Conservation (phyloP, 2,329 filamentous ascomycete species). For the Hypoxylon sp. region DNA sequence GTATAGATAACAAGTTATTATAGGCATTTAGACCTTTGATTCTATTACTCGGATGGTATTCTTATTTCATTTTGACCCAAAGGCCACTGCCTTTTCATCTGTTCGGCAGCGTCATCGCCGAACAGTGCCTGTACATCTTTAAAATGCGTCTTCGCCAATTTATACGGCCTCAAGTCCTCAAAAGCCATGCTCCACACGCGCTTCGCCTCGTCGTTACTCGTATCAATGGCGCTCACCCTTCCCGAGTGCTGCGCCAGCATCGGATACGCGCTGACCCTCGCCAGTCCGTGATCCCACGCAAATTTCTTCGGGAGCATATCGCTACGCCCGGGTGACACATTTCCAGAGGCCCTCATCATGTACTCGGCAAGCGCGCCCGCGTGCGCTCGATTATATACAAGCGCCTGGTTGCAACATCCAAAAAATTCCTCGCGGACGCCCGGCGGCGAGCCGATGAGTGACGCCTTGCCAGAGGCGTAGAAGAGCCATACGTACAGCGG, state of each 20-base stretch:
- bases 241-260: slow-evolving; percentile 52
- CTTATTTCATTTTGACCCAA: background rate
- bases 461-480: slow-evolving; percentile 51
- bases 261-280: slow-evolving; percentile 49
- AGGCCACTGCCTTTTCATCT: slow-evolving; percentile 21
- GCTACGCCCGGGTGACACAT: slow-evolving; percentile 41
- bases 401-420: slow-evolving; percentile 51
- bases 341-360: slow-evolving; percentile 39
- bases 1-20: background rate
- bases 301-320: slow-evolving; percentile 51
- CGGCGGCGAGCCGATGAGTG: slow-evolving; percentile 43
- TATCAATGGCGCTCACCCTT: slow-evolving; percentile 48
- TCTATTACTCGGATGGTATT: background rate
- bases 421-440: slow-evolving; percentile 50
- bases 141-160: slow-evolving; percentile 42
- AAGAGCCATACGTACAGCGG: slow-evolving; percentile 50
- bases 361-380: slow-evolving; percentile 42
- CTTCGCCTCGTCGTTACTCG: slow-evolving; percentile 47
- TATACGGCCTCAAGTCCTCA: slow-evolving; percentile 43
- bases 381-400: slow-evolving; percentile 49
- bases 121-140: slow-evolving; percentile 45
- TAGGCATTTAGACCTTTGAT: background rate
- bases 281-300: slow-evolving; percentile 48
- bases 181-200: slow-evolving; percentile 52
- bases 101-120: slow-evolving; percentile 34